Base-by-base conservation (phyloP, 805 yeast genomes). In the Hanseniaspora meyeri region DNA sequence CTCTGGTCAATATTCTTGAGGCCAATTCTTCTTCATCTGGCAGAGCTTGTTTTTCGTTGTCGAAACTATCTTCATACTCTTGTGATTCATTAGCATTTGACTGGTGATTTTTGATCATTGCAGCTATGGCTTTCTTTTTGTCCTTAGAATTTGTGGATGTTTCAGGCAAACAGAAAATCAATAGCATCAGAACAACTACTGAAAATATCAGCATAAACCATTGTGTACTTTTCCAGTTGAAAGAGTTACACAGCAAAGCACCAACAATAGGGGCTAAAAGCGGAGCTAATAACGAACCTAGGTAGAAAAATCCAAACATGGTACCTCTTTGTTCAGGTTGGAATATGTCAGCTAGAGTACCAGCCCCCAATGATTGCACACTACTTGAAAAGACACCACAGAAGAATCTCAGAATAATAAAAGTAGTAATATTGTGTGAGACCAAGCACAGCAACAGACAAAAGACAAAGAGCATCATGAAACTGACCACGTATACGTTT, bases 221-320 rank as follows among this genome's bases (percentile, higher is more conserved):
- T 64, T 85, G 93, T 2, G 95, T 85, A 2, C 91, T 86, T 65
- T 95, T 74, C 95, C 95, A 88, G 9, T 88, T 87, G 83, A 88
- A 85, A 11, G 74, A 73, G 45, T 76, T 72, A 7, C 85, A 77
- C 32, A 88, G 76, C 1, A 82, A 81, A 59, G 95, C 91, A 51
- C 95, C 95, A 53, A 82, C 66, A 27, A 87, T 82, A 2, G 96
- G 96, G 14, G 90, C 81, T 3, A 85, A 60, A 51, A 88, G 73
- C 0, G 95, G 96, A 0, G 93, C 95, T 62, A 82, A 75, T 46
- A 88, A 72, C 0, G 91, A 85, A 0, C 96, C 96, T 49, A 88
- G 70, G 65, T 87, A 88, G 62, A 78, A 87, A 49, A 80, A 72
- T 0, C 96, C 95, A 80, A 87, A 77, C 3, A 90, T 90, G 6